These are phyloP conservation scores for Cryptosporidium sp. DNA, from an alignment of 169 alveolate species.

Conservation along the genomic window DNA sequence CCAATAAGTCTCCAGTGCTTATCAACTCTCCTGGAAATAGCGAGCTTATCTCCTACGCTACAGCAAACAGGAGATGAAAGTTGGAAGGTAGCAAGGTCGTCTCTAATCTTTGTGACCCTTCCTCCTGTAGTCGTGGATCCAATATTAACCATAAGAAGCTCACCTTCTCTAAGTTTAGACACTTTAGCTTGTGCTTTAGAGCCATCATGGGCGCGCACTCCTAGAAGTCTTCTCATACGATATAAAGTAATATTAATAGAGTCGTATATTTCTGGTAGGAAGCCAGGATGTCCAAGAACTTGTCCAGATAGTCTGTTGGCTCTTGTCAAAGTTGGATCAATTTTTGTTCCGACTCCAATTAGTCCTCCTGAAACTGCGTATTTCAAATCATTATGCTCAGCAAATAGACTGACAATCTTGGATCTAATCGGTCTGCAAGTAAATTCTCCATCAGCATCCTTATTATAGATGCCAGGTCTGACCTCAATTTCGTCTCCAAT, in stretches of 20 bases:
- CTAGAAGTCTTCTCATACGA: conserved; percentile 90
- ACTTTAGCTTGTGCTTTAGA: conserved; percentile 91
- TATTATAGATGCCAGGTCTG: conserved; percentile 96
- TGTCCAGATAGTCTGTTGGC: conserved; percentile 98
- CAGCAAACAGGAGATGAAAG: conserved; percentile 84
- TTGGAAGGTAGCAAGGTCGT: conserved; percentile 79
- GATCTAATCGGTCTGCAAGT: conserved; percentile 91
- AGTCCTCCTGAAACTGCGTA: conserved; percentile 99
- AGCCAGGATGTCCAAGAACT: conserved; percentile 96
- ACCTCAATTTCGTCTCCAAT: conserved; percentile 98
- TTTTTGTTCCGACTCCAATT: conserved; percentile 95
- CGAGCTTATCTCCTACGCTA: conserved; percentile 96
- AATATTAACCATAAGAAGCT: conserved; percentile 96
- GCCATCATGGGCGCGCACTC: conserved; percentile 89
- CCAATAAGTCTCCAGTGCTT: conserved; percentile 98
- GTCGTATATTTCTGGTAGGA: conserved; percentile 94
- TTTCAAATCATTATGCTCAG: conserved; percentile 97
- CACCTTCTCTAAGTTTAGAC: conserved; percentile 95
- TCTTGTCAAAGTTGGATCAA: conserved; percentile 98
- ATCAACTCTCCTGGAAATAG: conserved; percentile 96
- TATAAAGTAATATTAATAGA: conserved; percentile 90
- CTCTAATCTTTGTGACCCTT: conserved; percentile 86
- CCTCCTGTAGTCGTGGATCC: conserved; percentile 98
- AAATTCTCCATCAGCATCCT: conserved; percentile 88
- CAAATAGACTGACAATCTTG: conserved; percentile 93